phyloP scores from a whole-genome alignment of 805 yeast genomes.

The Cyberlindnera misumaiensis region DNA sequence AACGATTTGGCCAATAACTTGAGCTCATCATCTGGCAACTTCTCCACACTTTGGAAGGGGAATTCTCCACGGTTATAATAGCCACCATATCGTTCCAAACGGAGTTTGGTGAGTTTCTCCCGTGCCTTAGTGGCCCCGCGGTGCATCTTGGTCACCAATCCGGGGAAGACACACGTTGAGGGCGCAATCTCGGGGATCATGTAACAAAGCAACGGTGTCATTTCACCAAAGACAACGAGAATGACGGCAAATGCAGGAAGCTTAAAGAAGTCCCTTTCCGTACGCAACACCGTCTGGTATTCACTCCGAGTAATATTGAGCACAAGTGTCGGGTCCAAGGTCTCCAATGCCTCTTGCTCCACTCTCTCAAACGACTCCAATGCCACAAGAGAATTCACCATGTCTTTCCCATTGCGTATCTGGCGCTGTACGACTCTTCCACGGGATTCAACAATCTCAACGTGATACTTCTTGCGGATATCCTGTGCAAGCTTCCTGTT shows the following conservation, averaged over 20 bases:
- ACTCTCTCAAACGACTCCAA: conserved; percentile 28
- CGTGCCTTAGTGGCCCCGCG: conserved; percentile 23
- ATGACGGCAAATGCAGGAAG: conserved; percentile 46
- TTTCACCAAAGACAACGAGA: conserved; percentile 44
- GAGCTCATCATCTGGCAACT: conserved; percentile 34
- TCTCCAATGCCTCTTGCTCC: conserved; percentile 28
- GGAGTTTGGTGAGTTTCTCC: conserved; percentile 8
- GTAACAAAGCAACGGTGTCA: conserved; percentile 47
- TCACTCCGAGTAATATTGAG: conserved; percentile 39
- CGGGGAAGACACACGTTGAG: conserved; percentile 50
- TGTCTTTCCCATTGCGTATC: conserved; percentile 29
- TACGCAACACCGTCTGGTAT: conserved; percentile 38
- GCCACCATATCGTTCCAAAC: conserved; percentile 12
- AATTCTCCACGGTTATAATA: conserved; percentile 16
- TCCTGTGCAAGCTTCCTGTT: conserved; percentile 29
- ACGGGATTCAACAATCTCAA: conserved; percentile 18
- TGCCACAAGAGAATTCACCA: conserved; percentile 31
- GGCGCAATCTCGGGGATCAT: conserved; percentile 50
- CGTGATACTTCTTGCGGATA: conserved; percentile 22
- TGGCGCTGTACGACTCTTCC: conserved; percentile 17
- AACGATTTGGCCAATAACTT: conserved; percentile 30
- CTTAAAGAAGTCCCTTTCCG: conserved; percentile 39
- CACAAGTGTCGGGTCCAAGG: conserved; percentile 17
- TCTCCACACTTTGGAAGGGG: conserved; percentile 41
- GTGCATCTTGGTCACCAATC: conserved; percentile 23